Base-by-base conservation (phyloP, 345 rosid species). In the Laguncularia racemosa region DNA sequence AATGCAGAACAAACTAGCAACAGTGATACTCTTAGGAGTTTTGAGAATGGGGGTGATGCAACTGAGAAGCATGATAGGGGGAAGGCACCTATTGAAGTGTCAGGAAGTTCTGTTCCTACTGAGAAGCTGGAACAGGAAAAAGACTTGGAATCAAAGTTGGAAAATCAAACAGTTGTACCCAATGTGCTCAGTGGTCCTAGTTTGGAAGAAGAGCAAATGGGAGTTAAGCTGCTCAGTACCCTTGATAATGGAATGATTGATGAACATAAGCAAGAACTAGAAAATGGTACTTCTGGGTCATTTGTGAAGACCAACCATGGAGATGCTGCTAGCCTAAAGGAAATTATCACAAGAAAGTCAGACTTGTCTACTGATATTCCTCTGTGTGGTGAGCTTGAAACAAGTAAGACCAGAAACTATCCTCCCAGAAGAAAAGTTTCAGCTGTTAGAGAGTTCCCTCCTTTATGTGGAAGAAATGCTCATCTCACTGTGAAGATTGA, bases 401-500 rank as follows among this genome's bases (percentile, higher is more conserved):
- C 49, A 57, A 16, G 14, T 52, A 16, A 26, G 58, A 59, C 52
- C 56, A 69, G 53, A 58, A 77, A 61, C 16, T 78, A 76, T 64
- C 81, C 73, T 50, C 73, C 79, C 12, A 69, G 73, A 59, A 79
- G 84, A 77, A 77, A 55, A 48, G 66, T 78, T 61, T 63, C 72
- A 0, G 82, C 79, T 43, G 53, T 71, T 14, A 74, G 89, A 68
- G 76, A 76, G 62, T 89, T 78, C 57, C 84, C 95, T 59, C 79
- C 75, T 13, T 43, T 52, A 23, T 78, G 78, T 53, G 83, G 87
- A 65, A 62, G 71, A 62, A 82, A 72, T 44, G 69, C 81, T 71
- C 54, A 59, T 14, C 13, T 26, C 55, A 48, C 50, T 60, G 11
- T 20, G 14, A 57, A 57, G 53, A 73, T 61, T 53, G 70, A 38